Conservation (phyloP, 306 rosid species). For the Cucumis sativus region Cucumber_9930_V3 NC_026661.2:2862001-2862500, state of each 20-base stretch:
- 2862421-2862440: conserved; percentile 91
- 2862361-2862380: not conserved
- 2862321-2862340: conserved; percentile 11
- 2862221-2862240: conserved; percentile 99
- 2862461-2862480: conserved; percentile 69
- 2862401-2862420: conserved; percentile 71
- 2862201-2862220: conserved; percentile 21
- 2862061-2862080: not conserved
- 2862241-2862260: conserved; percentile 79
- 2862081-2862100: not conserved
- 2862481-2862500: conserved; percentile 38
- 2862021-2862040: not conserved
- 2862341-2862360: conserved; percentile 5
- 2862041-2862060: not conserved
- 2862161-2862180: not conserved
- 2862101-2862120: not conserved
- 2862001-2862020: not conserved
- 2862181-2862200: not conserved
- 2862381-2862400: not conserved
- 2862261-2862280: conserved; percentile 82
- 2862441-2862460: conserved; percentile 66
- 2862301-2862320: conserved; percentile 18
- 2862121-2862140: not conserved
- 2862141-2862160: not conserved
- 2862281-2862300: conserved; percentile 92